These are phyloP conservation scores for Pezicula neosporulosa DNA, from an alignment of 2,329 filamentous ascomycete genomes.

Conservation along the genomic window DNA sequence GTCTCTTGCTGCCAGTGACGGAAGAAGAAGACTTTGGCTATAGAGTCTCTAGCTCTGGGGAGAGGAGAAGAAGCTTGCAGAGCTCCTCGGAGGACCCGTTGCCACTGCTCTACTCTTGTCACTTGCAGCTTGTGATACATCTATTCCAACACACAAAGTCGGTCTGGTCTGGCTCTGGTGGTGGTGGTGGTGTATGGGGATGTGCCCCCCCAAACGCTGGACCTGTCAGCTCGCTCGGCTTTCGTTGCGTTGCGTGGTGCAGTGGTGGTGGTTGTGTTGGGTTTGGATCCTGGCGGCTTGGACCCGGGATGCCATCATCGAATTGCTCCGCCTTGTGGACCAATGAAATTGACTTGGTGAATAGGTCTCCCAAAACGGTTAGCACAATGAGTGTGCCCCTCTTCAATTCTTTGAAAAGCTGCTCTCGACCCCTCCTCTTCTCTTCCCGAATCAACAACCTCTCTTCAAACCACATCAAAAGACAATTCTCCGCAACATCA, in stretches of 20 bases:
- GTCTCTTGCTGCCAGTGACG: neutral
- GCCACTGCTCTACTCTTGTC: neutral
- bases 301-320: neutral
- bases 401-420: slow-evolving; percentile 9
- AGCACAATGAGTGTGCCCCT: neutral
- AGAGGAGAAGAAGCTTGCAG: neutral
- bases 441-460: slow-evolving; percentile 31
- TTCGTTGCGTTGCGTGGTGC: neutral
- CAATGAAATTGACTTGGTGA: neutral
- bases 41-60: neutral
- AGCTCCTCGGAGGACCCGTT: neutral
- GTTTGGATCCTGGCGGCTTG: neutral
- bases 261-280: neutral
- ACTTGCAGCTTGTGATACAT: neutral
- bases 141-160: neutral
- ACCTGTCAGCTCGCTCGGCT: neutral
- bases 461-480: slow-evolving; percentile 31
- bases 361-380: neutral
- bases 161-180: neutral
- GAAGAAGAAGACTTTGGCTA: neutral
- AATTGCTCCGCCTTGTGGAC: neutral
- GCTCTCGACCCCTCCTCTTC: slow-evolving; percentile 15
- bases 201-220: neutral
- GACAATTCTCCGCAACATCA: slow-evolving; percentile 61
- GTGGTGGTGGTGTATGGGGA: too few species aligned